Evolutionary conservation across 768 basidiomycete species (phyloP).

Genomic region (Termitomyces sp.): DNA sequence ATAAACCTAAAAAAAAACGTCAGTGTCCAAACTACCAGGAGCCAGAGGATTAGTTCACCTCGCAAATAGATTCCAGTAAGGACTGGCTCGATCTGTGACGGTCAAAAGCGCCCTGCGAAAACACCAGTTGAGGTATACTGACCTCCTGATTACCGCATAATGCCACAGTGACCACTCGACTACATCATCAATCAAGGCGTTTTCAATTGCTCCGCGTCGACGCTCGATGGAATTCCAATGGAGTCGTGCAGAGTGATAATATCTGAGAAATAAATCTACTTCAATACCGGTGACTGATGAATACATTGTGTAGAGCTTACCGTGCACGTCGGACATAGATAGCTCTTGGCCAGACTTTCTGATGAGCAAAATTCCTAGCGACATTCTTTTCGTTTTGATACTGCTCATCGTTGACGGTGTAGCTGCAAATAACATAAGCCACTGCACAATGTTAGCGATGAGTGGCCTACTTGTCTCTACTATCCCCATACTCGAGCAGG

Average conservation of each 20-base stretch:
- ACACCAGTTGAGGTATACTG: conserved; percentile 9
- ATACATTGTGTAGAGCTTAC: conserved; percentile 23
- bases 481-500: conserved; percentile 72
- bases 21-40: not conserved
- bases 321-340: conserved; percentile 62
- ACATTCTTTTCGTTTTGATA: conserved; percentile 57
- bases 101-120: conserved; percentile 12
- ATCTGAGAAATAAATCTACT: conserved; percentile 26
- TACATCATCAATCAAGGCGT: conserved; percentile 63
- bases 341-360: conserved; percentile 75
- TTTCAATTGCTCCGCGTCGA: conserved; percentile 50
- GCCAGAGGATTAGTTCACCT: conserved; percentile 25
- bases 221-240: conserved; percentile 75
- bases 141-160: conserved; percentile 55
- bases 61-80: conserved; percentile 44
- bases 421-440: conserved; percentile 27
- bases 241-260: conserved; percentile 61
- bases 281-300: not conserved
- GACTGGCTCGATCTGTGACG: conserved; percentile 38
- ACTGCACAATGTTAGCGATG: not conserved
- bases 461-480: conserved; percentile 40
- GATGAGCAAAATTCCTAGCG: conserved; percentile 61
- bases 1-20: conserved; percentile 38
- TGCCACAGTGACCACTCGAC: conserved; percentile 76
- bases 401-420: conserved; percentile 50